These are phyloP conservation scores for Plasmodium knowlesi DNA, from an alignment of 169 alveolate species.

Conservation along the genomic window DNA sequence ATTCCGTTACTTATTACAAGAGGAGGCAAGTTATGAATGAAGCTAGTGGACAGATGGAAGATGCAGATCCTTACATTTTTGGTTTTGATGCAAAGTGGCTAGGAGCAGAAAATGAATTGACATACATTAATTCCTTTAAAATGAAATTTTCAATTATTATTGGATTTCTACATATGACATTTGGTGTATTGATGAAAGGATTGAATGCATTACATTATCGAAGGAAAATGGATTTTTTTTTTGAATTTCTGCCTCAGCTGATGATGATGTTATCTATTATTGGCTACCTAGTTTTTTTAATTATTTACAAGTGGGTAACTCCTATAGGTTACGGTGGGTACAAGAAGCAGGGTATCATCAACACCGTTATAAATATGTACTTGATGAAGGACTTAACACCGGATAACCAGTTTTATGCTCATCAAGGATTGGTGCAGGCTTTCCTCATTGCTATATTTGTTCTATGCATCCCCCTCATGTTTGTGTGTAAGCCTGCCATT, in stretches of 20 bases:
- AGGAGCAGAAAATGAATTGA: slow-evolving; percentile 95
- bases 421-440: slow-evolving; percentile 88
- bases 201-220: slow-evolving; percentile 93
- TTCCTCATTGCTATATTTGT: slow-evolving; percentile 87
- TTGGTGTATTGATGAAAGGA: slow-evolving; percentile 96
- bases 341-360: slow-evolving; percentile 95
- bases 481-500: slow-evolving; percentile 94
- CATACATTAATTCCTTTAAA: slow-evolving; percentile 96
- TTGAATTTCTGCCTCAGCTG: slow-evolving; percentile 98
- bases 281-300: slow-evolving; percentile 96
- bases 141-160: slow-evolving; percentile 98
- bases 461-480: slow-evolving; percentile 95
- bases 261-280: slow-evolving; percentile 93
- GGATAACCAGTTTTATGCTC: slow-evolving; percentile 82
- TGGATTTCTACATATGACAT: slow-evolving; percentile 94
- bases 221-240: slow-evolving; percentile 92
- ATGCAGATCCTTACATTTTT: slow-evolving; percentile 92
- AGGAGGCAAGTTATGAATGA: slow-evolving; percentile 43
- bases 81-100: slow-evolving; percentile 99
- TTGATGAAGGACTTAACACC: slow-evolving; percentile 84
- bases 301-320: slow-evolving; percentile 95
- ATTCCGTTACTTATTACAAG: slow-evolving; percentile 26
- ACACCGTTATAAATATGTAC: slow-evolving; percentile 96
- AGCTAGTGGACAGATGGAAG: slow-evolving; percentile 43
- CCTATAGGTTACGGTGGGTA: slow-evolving; percentile 86